Base-by-base conservation (phyloP, 2,329 filamentous ascomycete genomes). In the Fusarium sororula region DNA sequence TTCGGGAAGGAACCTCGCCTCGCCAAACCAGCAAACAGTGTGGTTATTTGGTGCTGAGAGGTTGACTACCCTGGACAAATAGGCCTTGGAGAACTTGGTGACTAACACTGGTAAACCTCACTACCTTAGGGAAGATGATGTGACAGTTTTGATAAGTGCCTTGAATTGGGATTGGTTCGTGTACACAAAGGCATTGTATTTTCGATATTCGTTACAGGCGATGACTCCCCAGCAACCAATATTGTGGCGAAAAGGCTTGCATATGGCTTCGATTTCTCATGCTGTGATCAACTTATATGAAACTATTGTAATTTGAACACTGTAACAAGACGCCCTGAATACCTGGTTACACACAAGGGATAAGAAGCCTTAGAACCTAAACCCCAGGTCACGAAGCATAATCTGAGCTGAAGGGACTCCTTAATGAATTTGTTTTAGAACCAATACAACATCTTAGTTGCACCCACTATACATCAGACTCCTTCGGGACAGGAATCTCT, bases 401-500 rank as follows among this genome's bases (percentile, higher is more conserved):
- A 32, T 6, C 0, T 4, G 5, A 51, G 7, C 8, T 24, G 0
- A 10, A 32, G 30, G 48, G 22, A 6, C 30, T 35, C 30, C 10
- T 35, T 18, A 10, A 51, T 35, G 30, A 20, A 24, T 24, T 13
- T 20, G 22, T 50, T 18, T 24, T 13, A 24, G 7, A 48, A 18
- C 15, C 13, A 57, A 13, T 20, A 18, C 7, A 57, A 26, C 17
- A 10, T 47, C 39, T 47, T 22, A 22, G 18, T 48, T 37, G 22
- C 26, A 28, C 8, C 24, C 28, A 32, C 15, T 63, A 67, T 13
- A 24, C 47, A 53, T 80, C 79, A 6, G 79, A 70, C 22, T 58
- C 68, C 28, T 75, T 80, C 5, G 84, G 82, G 60, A 86, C 80
- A 1, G 86, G 86, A 59, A 88, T 76, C 44, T 69, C 80, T 24